Conservation (phyloP, 2,329 filamentous ascomycete genomes). For the Cladosporium sphaerospermum region DNA sequence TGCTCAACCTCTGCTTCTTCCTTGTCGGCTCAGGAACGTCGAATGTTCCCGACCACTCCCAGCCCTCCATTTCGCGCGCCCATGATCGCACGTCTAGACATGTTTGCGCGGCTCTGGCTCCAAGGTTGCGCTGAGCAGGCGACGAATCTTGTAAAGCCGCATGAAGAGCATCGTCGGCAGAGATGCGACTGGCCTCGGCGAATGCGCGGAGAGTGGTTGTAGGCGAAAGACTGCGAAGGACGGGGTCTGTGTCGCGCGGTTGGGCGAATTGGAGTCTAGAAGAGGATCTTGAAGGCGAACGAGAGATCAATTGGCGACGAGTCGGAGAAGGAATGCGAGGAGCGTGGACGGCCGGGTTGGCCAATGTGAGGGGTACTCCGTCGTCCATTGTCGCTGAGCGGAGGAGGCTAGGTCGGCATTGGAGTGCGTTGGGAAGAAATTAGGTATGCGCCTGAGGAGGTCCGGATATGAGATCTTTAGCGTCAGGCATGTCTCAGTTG, state of each 20-base stretch:
- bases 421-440: neutral
- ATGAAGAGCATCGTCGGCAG: neutral
- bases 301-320: slow-evolving; percentile 18
- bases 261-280: slow-evolving; percentile 19
- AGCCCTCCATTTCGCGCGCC: slow-evolving; percentile 63
- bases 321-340: slow-evolving; percentile 21
- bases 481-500: slow-evolving; percentile 5
- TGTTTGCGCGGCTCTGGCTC: slow-evolving; percentile 61
- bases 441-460: neutral
- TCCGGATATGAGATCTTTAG: neutral
- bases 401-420: slow-evolving; percentile 2
- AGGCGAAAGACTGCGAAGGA: slow-evolving; percentile 57
- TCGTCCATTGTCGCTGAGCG: neutral
- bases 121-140: slow-evolving; percentile 25
- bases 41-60: slow-evolving; percentile 52
- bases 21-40: slow-evolving; percentile 32
- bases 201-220: slow-evolving; percentile 56
- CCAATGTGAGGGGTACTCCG: slow-evolving; percentile 16
- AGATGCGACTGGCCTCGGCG: slow-evolving; percentile 18
- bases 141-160: neutral
- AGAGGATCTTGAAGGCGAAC: slow-evolving; percentile 25
- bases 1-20: slow-evolving; percentile 23
- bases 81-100: slow-evolving; percentile 67
- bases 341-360: slow-evolving; percentile 26
- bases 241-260: slow-evolving; percentile 25